Conservation (phyloP, 139 green algal species). For the Ettlia oleoabundans region DNA sequence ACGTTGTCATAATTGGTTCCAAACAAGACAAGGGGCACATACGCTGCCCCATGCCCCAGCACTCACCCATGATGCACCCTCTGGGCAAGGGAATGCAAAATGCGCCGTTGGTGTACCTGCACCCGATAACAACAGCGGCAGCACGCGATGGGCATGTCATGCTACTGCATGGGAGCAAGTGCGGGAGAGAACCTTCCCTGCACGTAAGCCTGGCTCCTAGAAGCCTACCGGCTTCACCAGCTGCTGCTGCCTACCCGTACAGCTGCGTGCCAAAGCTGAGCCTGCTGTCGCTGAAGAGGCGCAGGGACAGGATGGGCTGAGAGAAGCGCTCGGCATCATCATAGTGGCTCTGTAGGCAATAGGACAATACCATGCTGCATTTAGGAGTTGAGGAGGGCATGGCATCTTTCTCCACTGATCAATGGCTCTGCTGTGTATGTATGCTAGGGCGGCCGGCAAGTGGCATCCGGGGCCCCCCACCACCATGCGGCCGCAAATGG, state of each 20-base stretch:
- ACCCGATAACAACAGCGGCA: neutral
- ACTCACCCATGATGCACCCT: slow-evolving; percentile 66
- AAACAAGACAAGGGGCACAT: too few species aligned
- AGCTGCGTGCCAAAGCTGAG: slow-evolving; percentile 77
- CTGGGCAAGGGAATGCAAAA: slow-evolving; percentile 80
- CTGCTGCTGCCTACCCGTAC: slow-evolving; percentile 48
- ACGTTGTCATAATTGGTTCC: too few species aligned
- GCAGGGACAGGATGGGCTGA: slow-evolving; percentile 68
- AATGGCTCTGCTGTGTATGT: too few species aligned
- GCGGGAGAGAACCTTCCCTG: neutral
- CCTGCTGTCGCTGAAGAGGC: slow-evolving; percentile 74
- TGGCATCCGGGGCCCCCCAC: too few species aligned
- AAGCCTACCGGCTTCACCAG: too few species aligned
- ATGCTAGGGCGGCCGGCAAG: too few species aligned
- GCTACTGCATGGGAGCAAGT: neutral
- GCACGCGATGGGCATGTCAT: neutral
- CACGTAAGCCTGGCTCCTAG: neutral
- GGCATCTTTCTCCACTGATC: too few species aligned
- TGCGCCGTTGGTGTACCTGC: slow-evolving; percentile 70
- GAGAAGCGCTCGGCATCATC: slow-evolving; percentile 72
- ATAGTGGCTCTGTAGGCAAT: slow-evolving; percentile 63
- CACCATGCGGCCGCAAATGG: too few species aligned
- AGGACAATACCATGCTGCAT: neutral
- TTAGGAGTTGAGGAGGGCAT: neutral
- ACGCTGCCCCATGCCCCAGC: too few species aligned